Conservation (phyloP, 169 alveolate species). For the Theileria luwenshuni region DNA sequence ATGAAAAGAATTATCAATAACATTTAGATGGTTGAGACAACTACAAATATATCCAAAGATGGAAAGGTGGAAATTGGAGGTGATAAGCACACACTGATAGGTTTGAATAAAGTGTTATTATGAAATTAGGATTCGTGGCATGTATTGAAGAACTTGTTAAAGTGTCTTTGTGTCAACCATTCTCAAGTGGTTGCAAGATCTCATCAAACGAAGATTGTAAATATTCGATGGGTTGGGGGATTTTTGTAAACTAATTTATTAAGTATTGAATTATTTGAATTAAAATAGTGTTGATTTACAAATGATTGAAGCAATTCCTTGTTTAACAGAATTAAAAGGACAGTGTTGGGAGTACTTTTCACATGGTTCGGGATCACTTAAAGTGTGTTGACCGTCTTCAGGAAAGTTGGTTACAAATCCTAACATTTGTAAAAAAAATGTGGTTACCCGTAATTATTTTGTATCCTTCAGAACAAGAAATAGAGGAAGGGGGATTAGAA, state of each 20-base stretch:
- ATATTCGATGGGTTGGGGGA: slow-evolving; percentile 31
- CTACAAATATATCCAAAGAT: neutral
- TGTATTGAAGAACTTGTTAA: slow-evolving; percentile 3
- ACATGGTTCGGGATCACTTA: slow-evolving; percentile 13
- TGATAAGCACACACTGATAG: neutral
- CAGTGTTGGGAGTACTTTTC: slow-evolving; percentile 10
- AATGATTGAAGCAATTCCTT: neutral
- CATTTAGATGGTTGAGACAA: slow-evolving; percentile 5
- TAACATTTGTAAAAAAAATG: neutral
- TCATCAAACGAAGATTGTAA: slow-evolving; percentile 8
- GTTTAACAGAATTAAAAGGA: neutral
- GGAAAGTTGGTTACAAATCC: slow-evolving; percentile 15
- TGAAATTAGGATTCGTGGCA: slow-evolving; percentile 11
- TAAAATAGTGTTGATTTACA: slow-evolving; percentile 24
- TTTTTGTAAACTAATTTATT: neutral
- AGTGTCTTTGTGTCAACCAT: slow-evolving; percentile 10
- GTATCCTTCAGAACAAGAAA: slow-evolving; percentile 21
- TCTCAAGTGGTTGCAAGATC: slow-evolving; percentile 14
- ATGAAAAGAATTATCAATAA: neutral
- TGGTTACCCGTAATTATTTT: slow-evolving; percentile 8
- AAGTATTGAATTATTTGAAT: slow-evolving; percentile 1
- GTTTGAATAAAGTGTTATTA: neutral
- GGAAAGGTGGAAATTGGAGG: slow-evolving; percentile 9
- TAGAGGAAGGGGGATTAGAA: neutral
- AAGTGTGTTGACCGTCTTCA: neutral